phyloP scores from a whole-genome alignment of 352 stramenopile genomes.

The Pythium rishiriense region DNA sequence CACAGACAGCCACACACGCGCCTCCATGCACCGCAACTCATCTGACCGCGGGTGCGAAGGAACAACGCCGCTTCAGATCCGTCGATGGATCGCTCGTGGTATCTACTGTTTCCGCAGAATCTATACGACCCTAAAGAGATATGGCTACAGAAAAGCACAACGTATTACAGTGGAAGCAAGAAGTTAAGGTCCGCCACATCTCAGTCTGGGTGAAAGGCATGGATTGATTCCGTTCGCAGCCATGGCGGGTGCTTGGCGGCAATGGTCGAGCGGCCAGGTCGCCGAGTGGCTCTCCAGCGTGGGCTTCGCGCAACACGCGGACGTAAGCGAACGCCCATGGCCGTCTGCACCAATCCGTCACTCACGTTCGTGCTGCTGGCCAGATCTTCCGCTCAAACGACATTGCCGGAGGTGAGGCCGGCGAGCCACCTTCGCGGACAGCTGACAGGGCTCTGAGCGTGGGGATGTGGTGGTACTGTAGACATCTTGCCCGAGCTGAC shows the following conservation, averaged over 20 bases:
- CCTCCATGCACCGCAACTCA: too few species aligned
- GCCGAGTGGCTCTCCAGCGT: slow-evolving; percentile 20
- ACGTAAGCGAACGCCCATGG: slow-evolving; percentile 3
- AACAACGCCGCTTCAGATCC: too few species aligned
- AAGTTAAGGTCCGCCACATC: not conserved
- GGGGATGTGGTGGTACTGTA: slow-evolving; percentile 7
- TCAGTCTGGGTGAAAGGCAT: not conserved
- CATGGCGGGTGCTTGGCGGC: slow-evolving; percentile 14
- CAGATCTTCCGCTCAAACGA: slow-evolving; percentile 28
- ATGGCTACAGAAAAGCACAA: not conserved
- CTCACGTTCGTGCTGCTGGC: not conserved
- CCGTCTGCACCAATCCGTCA: not conserved
- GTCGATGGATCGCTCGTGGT: too few species aligned
- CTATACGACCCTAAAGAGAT: not conserved
- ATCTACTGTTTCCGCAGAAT: not conserved
- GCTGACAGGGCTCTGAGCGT: too few species aligned
- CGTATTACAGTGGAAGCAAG: not conserved
- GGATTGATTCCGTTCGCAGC: not conserved
- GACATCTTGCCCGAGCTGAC: slow-evolving; percentile 62
- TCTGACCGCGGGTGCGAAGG: too few species aligned
- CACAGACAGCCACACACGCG: too few species aligned
- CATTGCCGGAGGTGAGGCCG: slow-evolving; percentile 29
- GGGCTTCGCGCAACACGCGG: slow-evolving; percentile 26
- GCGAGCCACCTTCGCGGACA: too few species aligned
- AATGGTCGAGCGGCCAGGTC: slow-evolving; percentile 25